A percentile compares a stretch with the other conserved stretches of the same genome.
phyloP scores from a whole-genome alignment of 805 yeast genomes.

The Barnettozyma siamensis region DNA sequence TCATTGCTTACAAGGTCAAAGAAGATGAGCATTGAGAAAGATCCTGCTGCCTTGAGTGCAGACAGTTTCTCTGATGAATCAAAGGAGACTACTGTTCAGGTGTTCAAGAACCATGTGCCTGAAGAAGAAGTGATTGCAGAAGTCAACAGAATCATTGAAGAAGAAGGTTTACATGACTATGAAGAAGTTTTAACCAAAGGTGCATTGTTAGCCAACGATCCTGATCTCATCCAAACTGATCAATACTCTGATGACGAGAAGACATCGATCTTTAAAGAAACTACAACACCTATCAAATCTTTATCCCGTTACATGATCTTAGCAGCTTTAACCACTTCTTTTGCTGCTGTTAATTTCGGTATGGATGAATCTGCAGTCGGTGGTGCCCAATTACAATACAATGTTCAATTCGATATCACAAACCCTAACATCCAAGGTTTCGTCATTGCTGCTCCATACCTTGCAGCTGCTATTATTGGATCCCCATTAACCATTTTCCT shows the following conservation, averaged over 20 bases:
- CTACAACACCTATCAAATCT: conserved; percentile 41
- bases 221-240: conserved; percentile 35
- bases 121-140: conserved; percentile 5
- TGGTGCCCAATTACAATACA: conserved; percentile 57
- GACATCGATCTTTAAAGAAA: conserved; percentile 36
- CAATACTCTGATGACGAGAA: conserved; percentile 29
- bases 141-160: conserved; percentile 8
- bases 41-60: no score
- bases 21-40: no score
- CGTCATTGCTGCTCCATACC: conserved; percentile 60
- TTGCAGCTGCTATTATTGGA: conserved; percentile 50
- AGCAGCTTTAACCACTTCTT: conserved; percentile 51
- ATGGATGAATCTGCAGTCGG: conserved; percentile 70
- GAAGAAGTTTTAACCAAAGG: conserved; percentile 41
- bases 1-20: no score
- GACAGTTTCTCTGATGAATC: not conserved
- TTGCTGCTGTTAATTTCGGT: conserved; percentile 61
- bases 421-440: conserved; percentile 47
- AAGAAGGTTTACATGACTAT: conserved; percentile 16
- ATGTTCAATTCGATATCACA: conserved; percentile 38
- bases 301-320: conserved; percentile 46
- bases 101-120: conserved; percentile 8
- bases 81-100: not conserved
- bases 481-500: conserved; percentile 51
- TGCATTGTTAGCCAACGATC: conserved; percentile 52